phyloP scores from a whole-genome alignment of 1,284 basidiomycete species.

The Veloporphyrellus conicus region DNA sequence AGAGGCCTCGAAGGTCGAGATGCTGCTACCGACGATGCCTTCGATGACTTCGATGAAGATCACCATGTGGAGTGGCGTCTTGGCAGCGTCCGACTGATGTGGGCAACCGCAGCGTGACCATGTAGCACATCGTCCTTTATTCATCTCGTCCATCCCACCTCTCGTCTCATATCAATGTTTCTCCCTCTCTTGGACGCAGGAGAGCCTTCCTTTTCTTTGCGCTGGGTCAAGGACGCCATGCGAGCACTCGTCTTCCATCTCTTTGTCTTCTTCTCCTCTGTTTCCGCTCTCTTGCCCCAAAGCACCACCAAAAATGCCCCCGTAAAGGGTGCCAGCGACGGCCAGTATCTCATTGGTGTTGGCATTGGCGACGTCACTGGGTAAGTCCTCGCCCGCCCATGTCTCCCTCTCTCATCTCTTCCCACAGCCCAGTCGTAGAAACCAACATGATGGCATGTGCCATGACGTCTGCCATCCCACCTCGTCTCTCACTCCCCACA shows the following conservation, averaged over 20 bases:
- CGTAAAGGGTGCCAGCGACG: slow-evolving; percentile 6
- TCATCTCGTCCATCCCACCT: too few relatives aligned
- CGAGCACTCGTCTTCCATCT: slow-evolving; percentile 20
- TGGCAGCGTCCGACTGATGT: too few relatives aligned
- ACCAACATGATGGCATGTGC: slow-evolving; percentile 69
- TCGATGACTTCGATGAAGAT: too few relatives aligned
- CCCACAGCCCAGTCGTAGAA: slow-evolving; percentile 62
- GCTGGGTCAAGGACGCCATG: slow-evolving; percentile 16
- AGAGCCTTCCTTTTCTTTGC: slow-evolving; percentile 13
- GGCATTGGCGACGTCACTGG: slow-evolving; percentile 79
- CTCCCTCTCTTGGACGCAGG: slow-evolving; percentile 18
- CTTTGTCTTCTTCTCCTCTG: slow-evolving; percentile 10
- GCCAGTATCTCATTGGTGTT: slow-evolving; percentile 26
- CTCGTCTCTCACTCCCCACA: slow-evolving; percentile 4
- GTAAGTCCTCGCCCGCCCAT: slow-evolving; percentile 29
- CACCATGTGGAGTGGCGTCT: too few relatives aligned
- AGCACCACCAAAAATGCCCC: too few relatives aligned
- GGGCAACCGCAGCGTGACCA: slow-evolving; percentile 8
- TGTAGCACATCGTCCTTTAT: too few relatives aligned
- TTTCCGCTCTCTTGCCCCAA: neutral
- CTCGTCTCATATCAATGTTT: too few relatives aligned
- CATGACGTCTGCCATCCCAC: neutral
- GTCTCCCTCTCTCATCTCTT: neutral
- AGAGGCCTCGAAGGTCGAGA: too few relatives aligned
- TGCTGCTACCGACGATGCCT: too few relatives aligned